These are phyloP conservation scores for Saccharomycopsis schoenii DNA, from an alignment of 805 yeast genomes.

Conservation along the genomic window DNA sequence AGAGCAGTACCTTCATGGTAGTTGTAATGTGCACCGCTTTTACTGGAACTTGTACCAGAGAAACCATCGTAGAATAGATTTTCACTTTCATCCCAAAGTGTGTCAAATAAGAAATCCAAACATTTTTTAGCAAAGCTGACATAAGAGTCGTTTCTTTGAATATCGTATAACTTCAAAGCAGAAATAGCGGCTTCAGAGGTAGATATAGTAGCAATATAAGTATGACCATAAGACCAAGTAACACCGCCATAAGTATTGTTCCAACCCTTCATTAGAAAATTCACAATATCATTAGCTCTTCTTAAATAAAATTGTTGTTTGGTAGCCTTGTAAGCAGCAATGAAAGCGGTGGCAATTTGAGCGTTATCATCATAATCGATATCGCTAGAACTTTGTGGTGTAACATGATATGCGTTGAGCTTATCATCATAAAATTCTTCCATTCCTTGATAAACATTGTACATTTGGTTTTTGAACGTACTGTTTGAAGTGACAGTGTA, in stretches of 20 bases:
- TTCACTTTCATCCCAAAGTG: slow-evolving; percentile 43
- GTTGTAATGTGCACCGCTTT: slow-evolving; percentile 42
- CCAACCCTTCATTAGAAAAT: slow-evolving; percentile 59
- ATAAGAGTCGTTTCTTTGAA: slow-evolving; percentile 40
- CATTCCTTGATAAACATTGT: slow-evolving; percentile 44
- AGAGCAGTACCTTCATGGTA: slow-evolving; percentile 60
- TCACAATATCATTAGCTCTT: slow-evolving; percentile 45
- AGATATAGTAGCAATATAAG: slow-evolving; percentile 54
- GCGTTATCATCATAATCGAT: slow-evolving; percentile 70
- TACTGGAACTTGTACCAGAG: slow-evolving; percentile 22
- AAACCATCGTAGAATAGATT: slow-evolving; percentile 53
- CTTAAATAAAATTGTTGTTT: slow-evolving; percentile 42
- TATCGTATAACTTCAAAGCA: slow-evolving; percentile 43
- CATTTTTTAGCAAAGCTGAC: slow-evolving; percentile 50
- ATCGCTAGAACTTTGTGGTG: slow-evolving; percentile 52
- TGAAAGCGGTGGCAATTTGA: slow-evolving; percentile 54
- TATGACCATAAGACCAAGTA: slow-evolving; percentile 52
- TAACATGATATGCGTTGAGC: slow-evolving; percentile 53
- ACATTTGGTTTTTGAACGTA: slow-evolving; percentile 39
- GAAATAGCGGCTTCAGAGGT: slow-evolving; percentile 59
- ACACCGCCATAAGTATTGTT: slow-evolving; percentile 47
- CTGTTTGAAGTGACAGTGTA: slow-evolving; percentile 25
- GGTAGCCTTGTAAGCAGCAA: slow-evolving; percentile 61
- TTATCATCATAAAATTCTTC: slow-evolving; percentile 35
- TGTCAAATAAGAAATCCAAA: slow-evolving; percentile 45